These are phyloP conservation scores for Brettanomyces sp. DNA, from an alignment of 805 yeast genomes.

Conservation along the genomic window DNA sequence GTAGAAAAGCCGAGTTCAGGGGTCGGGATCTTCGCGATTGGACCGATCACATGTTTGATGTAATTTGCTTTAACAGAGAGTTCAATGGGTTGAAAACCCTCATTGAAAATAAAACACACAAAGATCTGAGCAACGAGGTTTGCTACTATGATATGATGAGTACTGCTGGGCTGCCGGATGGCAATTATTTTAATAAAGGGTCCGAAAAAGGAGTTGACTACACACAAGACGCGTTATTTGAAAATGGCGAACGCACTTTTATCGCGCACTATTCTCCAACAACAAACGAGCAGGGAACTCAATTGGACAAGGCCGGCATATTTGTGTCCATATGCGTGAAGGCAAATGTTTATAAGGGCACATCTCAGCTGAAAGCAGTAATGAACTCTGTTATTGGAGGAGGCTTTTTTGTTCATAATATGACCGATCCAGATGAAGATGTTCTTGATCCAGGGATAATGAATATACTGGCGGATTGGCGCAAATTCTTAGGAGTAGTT, in stretches of 20 bases:
- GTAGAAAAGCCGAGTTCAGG: background rate
- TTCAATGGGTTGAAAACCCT: background rate
- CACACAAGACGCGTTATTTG: background rate
- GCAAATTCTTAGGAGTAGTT: too few species aligned
- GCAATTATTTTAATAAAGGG: background rate
- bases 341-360: background rate
- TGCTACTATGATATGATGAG: background rate
- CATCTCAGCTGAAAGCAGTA: background rate
- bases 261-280: too few species aligned
- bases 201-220: background rate
- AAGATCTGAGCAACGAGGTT: background rate
- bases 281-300: too few species aligned
- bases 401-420: background rate
- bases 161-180: background rate
- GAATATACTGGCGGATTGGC: too few species aligned
- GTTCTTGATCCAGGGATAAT: too few species aligned
- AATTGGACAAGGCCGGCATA: too few species aligned
- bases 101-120: background rate
- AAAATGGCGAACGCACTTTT: too few species aligned
- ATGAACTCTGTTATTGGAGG: background rate
- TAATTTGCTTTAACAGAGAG: background rate
- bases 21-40: background rate
- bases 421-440: too few species aligned
- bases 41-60: background rate
- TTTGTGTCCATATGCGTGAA: background rate